Evolutionary conservation across 257 asterid species (phyloP).

Genomic region (Rauvolfia tetraphylla): DNA sequence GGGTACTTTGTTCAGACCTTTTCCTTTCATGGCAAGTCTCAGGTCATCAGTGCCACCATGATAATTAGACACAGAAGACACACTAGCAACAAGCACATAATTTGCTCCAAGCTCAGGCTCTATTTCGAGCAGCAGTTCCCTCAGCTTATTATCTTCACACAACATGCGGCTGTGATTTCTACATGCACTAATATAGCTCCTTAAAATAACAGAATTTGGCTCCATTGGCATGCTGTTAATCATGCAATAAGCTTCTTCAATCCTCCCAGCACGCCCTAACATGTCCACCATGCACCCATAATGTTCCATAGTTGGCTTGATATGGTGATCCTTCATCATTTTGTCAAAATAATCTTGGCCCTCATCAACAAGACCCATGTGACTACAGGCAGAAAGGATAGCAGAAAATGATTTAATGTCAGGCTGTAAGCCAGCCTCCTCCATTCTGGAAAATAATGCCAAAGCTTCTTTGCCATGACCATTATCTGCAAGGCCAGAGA

Average conservation of each 20-base stretch:
- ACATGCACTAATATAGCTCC: slow-evolving; percentile 72
- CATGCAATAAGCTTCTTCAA: slow-evolving; percentile 59
- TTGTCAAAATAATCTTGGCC: slow-evolving; percentile 47
- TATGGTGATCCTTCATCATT: slow-evolving; percentile 45
- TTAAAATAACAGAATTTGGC: slow-evolving; percentile 54
- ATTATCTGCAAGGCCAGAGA: slow-evolving; percentile 56
- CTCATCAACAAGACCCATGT: slow-evolving; percentile 48
- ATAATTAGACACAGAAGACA: slow-evolving; percentile 29
- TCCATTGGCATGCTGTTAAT: slow-evolving; percentile 55
- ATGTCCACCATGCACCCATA: slow-evolving; percentile 79
- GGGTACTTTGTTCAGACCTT: slow-evolving; percentile 51
- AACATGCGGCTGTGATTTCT: slow-evolving; percentile 38
- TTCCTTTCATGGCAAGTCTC: slow-evolving; percentile 46
- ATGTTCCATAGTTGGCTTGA: slow-evolving; percentile 70
- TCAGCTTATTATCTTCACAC: slow-evolving; percentile 31
- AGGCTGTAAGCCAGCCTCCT: slow-evolving; percentile 48
- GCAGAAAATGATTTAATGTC: slow-evolving; percentile 56
- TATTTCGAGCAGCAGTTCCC: slow-evolving; percentile 39
- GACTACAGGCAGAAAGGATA: slow-evolving; percentile 69
- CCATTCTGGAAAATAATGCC: slow-evolving; percentile 54
- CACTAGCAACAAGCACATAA: slow-evolving; percentile 55
- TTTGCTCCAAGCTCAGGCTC: slow-evolving; percentile 69
- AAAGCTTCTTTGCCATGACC: slow-evolving; percentile 57
- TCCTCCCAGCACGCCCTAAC: slow-evolving; percentile 62
- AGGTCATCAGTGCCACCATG: slow-evolving; percentile 24